Evolutionary conservation across 805 yeast species (phyloP).

Genomic region (Cyberlindnera mississippiensis): DNA sequence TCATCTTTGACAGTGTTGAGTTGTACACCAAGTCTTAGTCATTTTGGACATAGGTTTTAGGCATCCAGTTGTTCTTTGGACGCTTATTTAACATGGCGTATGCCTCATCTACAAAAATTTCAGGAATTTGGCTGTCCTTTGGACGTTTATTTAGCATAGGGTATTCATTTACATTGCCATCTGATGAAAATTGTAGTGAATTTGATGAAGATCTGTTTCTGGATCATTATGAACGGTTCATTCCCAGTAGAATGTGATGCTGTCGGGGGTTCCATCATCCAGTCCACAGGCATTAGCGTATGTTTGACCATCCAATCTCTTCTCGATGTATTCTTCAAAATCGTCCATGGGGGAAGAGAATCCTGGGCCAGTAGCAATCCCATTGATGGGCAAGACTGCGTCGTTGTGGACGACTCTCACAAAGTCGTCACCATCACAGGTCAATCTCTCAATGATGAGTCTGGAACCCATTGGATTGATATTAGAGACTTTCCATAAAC

Average conservation of each 20-base stretch:
- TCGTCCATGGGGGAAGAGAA: constrained; percentile 34
- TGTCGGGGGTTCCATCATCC: constrained; percentile 11
- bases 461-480: constrained; percentile 54
- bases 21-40: no score
- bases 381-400: constrained; percentile 43
- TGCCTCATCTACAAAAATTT: no score
- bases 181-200: no score
- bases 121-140: no score
- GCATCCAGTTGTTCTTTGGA: no score
- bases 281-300: constrained; percentile 19
- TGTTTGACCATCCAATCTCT: constrained; percentile 13
- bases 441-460: constrained; percentile 41
- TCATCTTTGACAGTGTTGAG: background rate
- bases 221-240: background rate
- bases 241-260: constrained; percentile 31
- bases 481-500: constrained; percentile 42
- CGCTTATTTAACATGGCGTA: no score
- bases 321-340: constrained; percentile 20
- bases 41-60: no score
- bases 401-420: constrained; percentile 45
- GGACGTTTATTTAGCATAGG: no score
- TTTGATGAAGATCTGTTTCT: no score
- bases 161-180: no score
- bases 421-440: constrained; percentile 31
- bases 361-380: constrained; percentile 45